Conservation (phyloP, 163 green algal genomes). For the Chloromonas sp. region DNA sequence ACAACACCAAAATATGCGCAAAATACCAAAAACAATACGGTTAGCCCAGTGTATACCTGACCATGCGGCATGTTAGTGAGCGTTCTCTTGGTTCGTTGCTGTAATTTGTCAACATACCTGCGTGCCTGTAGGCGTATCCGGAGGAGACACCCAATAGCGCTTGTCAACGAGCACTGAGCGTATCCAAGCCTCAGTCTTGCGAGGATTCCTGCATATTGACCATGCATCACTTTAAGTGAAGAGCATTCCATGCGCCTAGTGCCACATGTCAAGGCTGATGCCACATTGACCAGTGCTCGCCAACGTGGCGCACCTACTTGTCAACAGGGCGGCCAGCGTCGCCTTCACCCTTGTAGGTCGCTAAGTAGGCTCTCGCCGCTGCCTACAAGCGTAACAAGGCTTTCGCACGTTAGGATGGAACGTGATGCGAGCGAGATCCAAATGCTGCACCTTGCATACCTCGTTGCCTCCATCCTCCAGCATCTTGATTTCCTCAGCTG, state of each 20-base stretch:
- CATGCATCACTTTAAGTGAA: too few species aligned
- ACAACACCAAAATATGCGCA: background rate
- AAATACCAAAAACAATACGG: background rate
- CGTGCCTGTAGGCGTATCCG: too few species aligned
- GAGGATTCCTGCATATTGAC: background rate
- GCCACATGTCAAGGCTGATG: too few species aligned
- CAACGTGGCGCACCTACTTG: background rate
- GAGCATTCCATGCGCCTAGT: too few species aligned
- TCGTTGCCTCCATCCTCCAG: slow-evolving; percentile 15
- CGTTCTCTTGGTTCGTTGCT: too few species aligned
- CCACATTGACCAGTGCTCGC: too few species aligned
- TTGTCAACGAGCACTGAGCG: slow-evolving; percentile 6
- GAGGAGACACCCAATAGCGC: background rate
- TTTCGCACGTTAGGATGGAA: background rate
- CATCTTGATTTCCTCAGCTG: slow-evolving; percentile 10
- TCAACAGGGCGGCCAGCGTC: background rate
- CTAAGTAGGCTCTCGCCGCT: slow-evolving; percentile 1
- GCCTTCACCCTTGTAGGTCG: background rate
- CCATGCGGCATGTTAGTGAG: too few species aligned
- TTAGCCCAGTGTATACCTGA: too few species aligned
- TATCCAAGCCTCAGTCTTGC: slow-evolving; percentile 6
- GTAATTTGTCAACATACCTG: too few species aligned
- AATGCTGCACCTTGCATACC: background rate
- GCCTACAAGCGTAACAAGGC: background rate
- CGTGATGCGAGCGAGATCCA: background rate